Evolutionary conservation across 768 basidiomycete genomes (phyloP), one percentile per base, ranked within the genome.

Genomic region (Mycena belliarum): DNA sequence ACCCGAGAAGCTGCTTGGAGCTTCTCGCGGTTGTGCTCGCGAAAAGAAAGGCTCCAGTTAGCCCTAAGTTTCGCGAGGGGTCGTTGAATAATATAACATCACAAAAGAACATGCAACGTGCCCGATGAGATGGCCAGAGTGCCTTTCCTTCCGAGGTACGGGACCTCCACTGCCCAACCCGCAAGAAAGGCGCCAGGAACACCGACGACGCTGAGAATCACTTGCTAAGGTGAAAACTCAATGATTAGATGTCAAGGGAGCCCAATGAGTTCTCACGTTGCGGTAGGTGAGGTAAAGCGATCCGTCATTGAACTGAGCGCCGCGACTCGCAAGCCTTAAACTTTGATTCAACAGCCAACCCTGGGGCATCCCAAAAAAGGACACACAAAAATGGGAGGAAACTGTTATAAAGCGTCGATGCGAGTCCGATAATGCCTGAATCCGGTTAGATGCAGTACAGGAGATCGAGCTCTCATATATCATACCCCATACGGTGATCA

Each of bases 41-140:
- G 65, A 88, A 86, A 44, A 93, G 79, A 74, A 91, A 91, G 14
- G 77, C 78, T 16, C 89, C 89, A 12, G 90, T 91, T 65, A 91
- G 77, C 68, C 79, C 84, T 86, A 73, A 67, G 67, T 79, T 77
- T 69, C 72, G 74, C 74, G 66, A 47, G 71, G 59, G 68, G 73
- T 79, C 73, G 73, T 79, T 79, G 75, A 81, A 71, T 65, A 74
- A 73, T 69, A 72, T 54, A 63, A 67, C 23, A 47, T 51, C 49
- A 61, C n/a, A 20, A 55, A 61, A 35, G 10, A 51, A 50, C 29
- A 56, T 24, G 52, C 33, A 64, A 80, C 83, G 76, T 70, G 79
- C 87, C 76, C 54, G 87, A 83, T 41, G 85, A 83, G 40, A 85
- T 72, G 0, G 84, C 80, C 14, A 92, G 74, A 10, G 87, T 85